Percentiles rank a stretch among this genome's conserved stretches.
Conservation (phyloP, 2,329 filamentous ascomycete genomes). For the Aspergillus oerlinghausenensis region DNA sequence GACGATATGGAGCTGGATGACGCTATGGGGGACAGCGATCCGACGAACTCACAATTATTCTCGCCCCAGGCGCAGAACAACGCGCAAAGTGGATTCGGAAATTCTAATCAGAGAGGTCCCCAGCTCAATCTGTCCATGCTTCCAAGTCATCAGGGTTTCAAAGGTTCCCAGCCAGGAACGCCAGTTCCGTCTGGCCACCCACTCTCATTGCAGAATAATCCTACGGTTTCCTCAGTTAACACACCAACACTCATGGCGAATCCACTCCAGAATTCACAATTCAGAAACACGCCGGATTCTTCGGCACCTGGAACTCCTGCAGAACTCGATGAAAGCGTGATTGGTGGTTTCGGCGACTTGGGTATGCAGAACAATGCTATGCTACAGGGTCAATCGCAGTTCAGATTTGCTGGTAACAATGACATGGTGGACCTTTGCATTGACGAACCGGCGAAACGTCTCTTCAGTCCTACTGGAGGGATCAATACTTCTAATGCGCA, state of each 20-base stretch:
- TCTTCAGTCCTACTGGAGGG: constrained; percentile 80
- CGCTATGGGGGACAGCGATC: constrained; percentile 52
- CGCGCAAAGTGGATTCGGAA: constrained; percentile 57
- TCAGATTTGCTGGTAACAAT: constrained; percentile 43
- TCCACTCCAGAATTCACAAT: constrained; percentile 57
- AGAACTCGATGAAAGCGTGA: constrained; percentile 70
- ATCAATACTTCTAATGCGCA: constrained; percentile 64
- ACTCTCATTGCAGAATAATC: constrained; percentile 83
- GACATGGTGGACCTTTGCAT: constrained; percentile 64
- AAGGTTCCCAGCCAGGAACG: constrained; percentile 80
- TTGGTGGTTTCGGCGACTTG: constrained; percentile 59
- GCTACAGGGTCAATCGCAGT: constrained; percentile 40
- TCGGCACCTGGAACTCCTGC: constrained; percentile 66
- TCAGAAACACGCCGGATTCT: constrained; percentile 56
- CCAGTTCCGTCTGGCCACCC: constrained; percentile 64
- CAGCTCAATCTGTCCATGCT: constrained; percentile 79
- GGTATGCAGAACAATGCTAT: constrained; percentile 49
- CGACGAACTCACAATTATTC: constrained; percentile 35
- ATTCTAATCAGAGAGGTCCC: constrained; percentile 54
- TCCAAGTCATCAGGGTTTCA: constrained; percentile 69
- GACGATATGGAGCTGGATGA: constrained; percentile 98
- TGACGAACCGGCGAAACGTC: constrained; percentile 87
- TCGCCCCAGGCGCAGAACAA: constrained; percentile 65
- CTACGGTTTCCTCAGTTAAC: constrained; percentile 94
- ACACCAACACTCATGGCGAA: constrained; percentile 85